Percentiles rank a stretch among this genome's conserved stretches.
Evolutionary conservation across 2,329 filamentous ascomycete genomes (phyloP).

Genomic region (Phoma sp.): DNA sequence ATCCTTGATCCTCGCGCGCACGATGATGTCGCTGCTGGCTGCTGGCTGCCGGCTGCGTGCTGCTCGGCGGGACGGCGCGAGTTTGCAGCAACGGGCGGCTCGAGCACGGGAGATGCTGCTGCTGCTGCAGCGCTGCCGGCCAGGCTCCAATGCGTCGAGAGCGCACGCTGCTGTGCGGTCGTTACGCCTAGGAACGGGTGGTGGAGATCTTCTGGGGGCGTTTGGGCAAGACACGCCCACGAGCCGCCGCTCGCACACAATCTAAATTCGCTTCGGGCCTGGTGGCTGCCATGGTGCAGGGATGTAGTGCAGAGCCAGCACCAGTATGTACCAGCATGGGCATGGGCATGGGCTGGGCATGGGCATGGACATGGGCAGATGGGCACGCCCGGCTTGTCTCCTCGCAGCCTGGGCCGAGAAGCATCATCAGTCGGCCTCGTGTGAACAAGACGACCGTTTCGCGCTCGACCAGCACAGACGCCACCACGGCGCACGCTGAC

Average conservation of each 20-base stretch:
- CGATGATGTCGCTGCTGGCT: conserved; percentile 25
- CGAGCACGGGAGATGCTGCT: conserved; percentile 15
- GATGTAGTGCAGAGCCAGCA: no score
- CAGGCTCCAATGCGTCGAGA: conserved; percentile 25
- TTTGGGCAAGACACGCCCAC: conserved; percentile 33
- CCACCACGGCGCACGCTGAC: conserved; percentile 37
- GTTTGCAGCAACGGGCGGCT: conserved; percentile 36
- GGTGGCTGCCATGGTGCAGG: conserved; percentile 18
- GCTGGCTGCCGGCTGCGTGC: conserved; percentile 14
- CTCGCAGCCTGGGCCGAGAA: conserved; percentile 38
- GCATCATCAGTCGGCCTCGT: conserved; percentile 12
- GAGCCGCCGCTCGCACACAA: conserved; percentile 45
- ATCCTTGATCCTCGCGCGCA: conserved; percentile 19
- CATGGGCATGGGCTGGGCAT: conserved; percentile 9
- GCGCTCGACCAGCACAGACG: conserved; percentile 37
- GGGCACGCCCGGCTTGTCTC: conserved; percentile 27
- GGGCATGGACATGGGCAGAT: no score
- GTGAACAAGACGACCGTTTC: conserved; percentile 30
- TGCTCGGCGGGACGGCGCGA: conserved; percentile 47
- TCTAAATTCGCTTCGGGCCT: conserved; percentile 46
- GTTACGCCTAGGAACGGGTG: conserved; percentile 40
- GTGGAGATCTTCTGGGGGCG: conserved; percentile 45
- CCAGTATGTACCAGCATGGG: conserved; percentile 31
- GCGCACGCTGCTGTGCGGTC: conserved; percentile 27
- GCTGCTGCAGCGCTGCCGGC: conserved; percentile 24